Base-by-base conservation (phyloP, 2,329 filamentous ascomycete genomes). In the Hymenoscyphus repandus region DNA sequence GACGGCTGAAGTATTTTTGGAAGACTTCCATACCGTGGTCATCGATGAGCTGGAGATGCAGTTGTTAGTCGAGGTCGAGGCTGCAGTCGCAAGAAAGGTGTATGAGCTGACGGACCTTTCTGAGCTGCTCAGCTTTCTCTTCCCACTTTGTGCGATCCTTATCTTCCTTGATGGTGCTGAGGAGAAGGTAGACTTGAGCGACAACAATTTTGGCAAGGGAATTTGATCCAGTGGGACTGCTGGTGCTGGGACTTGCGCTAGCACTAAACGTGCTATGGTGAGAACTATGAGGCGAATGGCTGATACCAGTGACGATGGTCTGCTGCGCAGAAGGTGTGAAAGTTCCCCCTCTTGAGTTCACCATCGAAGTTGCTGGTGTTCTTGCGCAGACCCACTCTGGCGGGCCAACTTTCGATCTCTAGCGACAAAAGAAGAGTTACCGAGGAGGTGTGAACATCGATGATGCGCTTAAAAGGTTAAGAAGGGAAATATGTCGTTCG, bases 11-110 rank as follows among this genome's bases (percentile, higher is more conserved):
- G 71, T 93, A 96, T 76, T 91, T 95, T 54, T 89, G 85, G 70
- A 91, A 96, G 68, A 96, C 90, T 78, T 99, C 95, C 92, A 99
- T 99, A 68, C 91, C 91, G 90, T 95, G 86, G 65, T 92, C 91
- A 82, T 96, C 86, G 74, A 97, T 86, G 69, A 97, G 84, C 88
- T 96, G 42, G 18, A 50, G 30, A 44, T 30, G 18, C 46, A 17
- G 22, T 13, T 6, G 27, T 48, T 20, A 48, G 45, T 48, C 45
- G 45, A 36, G 13, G 11, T 41, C 22, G 18, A 27, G 12, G 10
- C 7, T 5, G 22, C 6, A 32, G 13, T 20, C 11, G 6, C 22
- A 30, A 31, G 15, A 30, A 32, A 27, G 22, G 30, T 17, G 41
- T 17, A 20, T 27, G 20, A 15, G 33, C 20, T 9, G 15, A 47